Percentiles rank a stretch among this genome's conserved stretches.
These are phyloP conservation scores for Lentinus brumalis DNA, from an alignment of 768 basidiomycete genomes.

Conservation along the genomic window DNA sequence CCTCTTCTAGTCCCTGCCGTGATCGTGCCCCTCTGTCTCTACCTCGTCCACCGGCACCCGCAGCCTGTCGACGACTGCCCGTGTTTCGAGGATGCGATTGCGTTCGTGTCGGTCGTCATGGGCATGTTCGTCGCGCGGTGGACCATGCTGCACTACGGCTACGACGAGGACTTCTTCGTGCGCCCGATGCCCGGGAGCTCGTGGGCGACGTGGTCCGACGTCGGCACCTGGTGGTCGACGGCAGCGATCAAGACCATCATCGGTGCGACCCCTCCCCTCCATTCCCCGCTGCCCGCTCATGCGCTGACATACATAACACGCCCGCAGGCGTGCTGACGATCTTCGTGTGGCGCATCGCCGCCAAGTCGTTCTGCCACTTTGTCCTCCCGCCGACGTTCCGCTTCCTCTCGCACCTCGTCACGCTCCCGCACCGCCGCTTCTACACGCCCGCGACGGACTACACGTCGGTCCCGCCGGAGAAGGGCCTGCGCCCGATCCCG, in stretches of 20 bases:
- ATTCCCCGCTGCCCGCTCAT: not conserved
- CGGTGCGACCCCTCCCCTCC: conserved; percentile 33
- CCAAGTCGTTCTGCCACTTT: conserved; percentile 74
- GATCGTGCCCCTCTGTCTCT: conserved; percentile 61
- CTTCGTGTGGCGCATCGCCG: conserved; percentile 85
- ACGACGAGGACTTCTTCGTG: conserved; percentile 33
- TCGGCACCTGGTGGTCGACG: conserved; percentile 38
- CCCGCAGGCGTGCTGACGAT: conserved; percentile 70
- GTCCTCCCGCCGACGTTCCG: conserved; percentile 87
- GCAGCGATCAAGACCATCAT: conserved; percentile 43
- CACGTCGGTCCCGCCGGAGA: conserved; percentile 61
- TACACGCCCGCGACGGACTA: conserved; percentile 94
- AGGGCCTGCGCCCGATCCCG: conserved; percentile 71
- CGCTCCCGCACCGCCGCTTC: conserved; percentile 81
- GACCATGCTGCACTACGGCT: conserved; percentile 50
- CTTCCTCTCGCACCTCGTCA: conserved; percentile 62
- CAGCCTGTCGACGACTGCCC: conserved; percentile 97
- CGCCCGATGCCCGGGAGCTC: conserved; percentile 61
- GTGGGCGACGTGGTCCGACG: conserved; percentile 40
- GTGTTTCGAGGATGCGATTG: conserved; percentile 97
- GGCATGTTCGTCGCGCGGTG: conserved; percentile 75
- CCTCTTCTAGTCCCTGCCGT: conserved; percentile 52
- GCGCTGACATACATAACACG: not conserved
- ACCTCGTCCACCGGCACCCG: conserved; percentile 86
- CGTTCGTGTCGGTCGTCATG: conserved; percentile 81